Evolutionary conservation across 805 yeast genomes (phyloP), one percentile per base, ranked within the genome.

Genomic region (Yarrowia sp.): DNA sequence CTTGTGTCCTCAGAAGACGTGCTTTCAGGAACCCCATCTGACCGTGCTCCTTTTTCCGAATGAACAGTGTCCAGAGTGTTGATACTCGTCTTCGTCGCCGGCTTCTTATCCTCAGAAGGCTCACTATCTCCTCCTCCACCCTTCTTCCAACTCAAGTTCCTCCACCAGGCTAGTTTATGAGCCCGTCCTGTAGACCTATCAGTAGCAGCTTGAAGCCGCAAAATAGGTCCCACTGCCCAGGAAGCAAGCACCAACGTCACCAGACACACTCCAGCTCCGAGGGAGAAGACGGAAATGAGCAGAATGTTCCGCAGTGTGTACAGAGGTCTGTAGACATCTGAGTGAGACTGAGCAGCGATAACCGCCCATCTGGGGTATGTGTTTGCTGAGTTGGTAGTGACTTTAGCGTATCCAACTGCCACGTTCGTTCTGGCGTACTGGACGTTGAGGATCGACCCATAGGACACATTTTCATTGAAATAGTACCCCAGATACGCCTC

Each of bases 141-240:
- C n/a, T 7, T 52, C 14, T 52, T 52, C 61, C 61, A 55, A 7
- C 61, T 19, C 15, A 49, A 5, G 22, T 40, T 42, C 32, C 32
- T 35, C 65, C 65, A 59, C 67, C 67, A 63, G 2, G 56, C 45
- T 9, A 41, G 26, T 7, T 65, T 65, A 9, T 53, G 50, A 1
- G 42, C 52, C 12, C 56, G 35, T 10, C 59, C 79, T 5, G 88
- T 84, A 38, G 86, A 84, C 32, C 84, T 84, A 75, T 92, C 97
- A 0, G 97, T 91, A 0, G 97, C 97, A 70, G 87, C 86, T 74
- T 90, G 93, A 53, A 92, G 81, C 70, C 88, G 84, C 41, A 91
- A 83, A 70, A 92, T 92, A 0, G 98, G 97, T 70, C 89, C 79
- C 8, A 92, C 94, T 38, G 93, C 91, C 83, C 88, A 89, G 61